These are phyloP conservation scores for Penicillium tannophilum DNA, from an alignment of 495 filamentous ascomycete species.

Conservation along the genomic window DNA sequence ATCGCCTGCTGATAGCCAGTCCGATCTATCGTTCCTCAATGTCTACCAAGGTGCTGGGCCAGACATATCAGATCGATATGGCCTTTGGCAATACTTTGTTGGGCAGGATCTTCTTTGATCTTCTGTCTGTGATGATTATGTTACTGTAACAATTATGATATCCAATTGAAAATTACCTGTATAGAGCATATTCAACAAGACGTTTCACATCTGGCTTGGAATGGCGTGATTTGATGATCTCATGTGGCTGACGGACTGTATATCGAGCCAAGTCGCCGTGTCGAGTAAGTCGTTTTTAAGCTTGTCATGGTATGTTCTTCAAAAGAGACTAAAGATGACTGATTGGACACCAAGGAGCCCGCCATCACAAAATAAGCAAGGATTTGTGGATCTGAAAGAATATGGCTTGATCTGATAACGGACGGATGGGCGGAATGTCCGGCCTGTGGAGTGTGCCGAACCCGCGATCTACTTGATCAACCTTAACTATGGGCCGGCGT, in stretches of 20 bases:
- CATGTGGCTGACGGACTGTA: neutral
- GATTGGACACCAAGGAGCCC: neutral
- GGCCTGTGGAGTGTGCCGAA: neutral
- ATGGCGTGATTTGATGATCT: neutral
- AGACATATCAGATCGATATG: neutral
- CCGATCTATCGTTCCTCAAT: slow-evolving; percentile 6
- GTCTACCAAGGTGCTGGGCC: neutral
- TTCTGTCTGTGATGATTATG: neutral
- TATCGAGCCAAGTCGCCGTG: neutral
- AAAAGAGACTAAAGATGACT: neutral
- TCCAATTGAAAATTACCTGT: neutral
- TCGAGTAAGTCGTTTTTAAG: neutral
- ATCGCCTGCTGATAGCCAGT: slow-evolving; percentile 1
- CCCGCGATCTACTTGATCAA: neutral
- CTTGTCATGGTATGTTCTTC: neutral
- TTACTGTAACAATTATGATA: neutral
- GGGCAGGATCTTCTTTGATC: slow-evolving; percentile 5
- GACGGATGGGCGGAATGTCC: neutral
- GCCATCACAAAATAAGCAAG: neutral
- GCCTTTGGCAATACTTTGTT: slow-evolving; percentile 7
- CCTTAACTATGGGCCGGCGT: neutral
- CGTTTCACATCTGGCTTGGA: neutral
- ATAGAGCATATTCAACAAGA: neutral
- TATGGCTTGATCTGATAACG: neutral
- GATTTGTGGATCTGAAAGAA: neutral